Conservation (phyloP, 371 early-diverging fungal genomes). For the Conidiobolus coronatus region DNA sequence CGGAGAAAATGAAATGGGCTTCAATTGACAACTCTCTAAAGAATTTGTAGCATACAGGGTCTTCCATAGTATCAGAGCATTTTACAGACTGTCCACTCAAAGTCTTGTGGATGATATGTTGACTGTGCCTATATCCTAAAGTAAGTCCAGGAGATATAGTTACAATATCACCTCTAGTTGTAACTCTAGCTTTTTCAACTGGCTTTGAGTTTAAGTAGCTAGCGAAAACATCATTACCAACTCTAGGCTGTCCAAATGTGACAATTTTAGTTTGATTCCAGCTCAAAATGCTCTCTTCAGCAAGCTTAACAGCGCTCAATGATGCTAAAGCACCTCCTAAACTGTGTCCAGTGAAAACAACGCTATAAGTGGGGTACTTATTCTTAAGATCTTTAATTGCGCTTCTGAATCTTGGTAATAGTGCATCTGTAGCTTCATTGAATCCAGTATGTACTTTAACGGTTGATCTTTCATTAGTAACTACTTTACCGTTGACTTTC, state of each 20-base stretch:
- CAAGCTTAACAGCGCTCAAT: not conserved
- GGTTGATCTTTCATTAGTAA: not conserved
- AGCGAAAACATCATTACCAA: conserved; percentile 21
- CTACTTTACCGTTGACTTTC: not conserved
- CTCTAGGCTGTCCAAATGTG: conserved; percentile 19
- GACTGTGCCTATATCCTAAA: too few relatives aligned
- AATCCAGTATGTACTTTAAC: not conserved
- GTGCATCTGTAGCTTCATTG: not conserved
- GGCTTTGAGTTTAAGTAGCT: conserved; percentile 11
- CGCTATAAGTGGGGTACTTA: conserved; percentile 4
- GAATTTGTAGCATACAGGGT: too few relatives aligned
- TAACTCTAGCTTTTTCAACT: conserved; percentile 12
- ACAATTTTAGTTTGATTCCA: not conserved
- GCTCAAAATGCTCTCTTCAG: not conserved
- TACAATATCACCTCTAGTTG: too few relatives aligned
- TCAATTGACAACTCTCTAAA: too few relatives aligned
- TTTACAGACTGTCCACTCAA: too few relatives aligned
- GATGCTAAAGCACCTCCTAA: conserved; percentile 5
- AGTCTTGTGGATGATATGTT: too few relatives aligned
- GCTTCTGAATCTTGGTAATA: not conserved
- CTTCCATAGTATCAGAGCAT: too few relatives aligned
- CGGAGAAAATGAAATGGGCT: too few relatives aligned
- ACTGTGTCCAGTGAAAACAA: conserved; percentile 5
- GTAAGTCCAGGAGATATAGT: too few relatives aligned
- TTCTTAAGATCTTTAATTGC: not conserved